A percentile compares a stretch with the other conserved stretches of the same genome.
phyloP scores from a whole-genome alignment of 163 green algal genomes.

The Prototheca cutis region DNA sequence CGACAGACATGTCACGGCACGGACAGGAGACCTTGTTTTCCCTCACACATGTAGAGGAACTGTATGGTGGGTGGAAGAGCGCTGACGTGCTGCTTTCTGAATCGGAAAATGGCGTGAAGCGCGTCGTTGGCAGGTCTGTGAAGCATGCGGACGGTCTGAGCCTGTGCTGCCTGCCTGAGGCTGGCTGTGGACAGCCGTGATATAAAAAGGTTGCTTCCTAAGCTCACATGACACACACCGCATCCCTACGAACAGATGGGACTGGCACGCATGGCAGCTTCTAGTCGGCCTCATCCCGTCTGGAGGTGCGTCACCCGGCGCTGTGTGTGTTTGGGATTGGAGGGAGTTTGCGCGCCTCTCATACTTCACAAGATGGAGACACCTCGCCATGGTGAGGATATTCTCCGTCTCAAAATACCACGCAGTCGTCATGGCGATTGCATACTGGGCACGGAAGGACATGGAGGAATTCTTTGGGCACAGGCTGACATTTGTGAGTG shows the following conservation, averaged over 20 bases:
- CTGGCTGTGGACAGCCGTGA: not conserved
- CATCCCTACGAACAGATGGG: slow-evolving; percentile 15
- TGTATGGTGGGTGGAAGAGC: slow-evolving; percentile 26
- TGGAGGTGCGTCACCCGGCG: slow-evolving; percentile 6
- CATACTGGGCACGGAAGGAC: not conserved
- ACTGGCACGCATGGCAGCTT: slow-evolving; percentile 37
- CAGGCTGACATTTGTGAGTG: not conserved
- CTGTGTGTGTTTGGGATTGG: slow-evolving; percentile 1
- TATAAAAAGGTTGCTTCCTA: too few relatives aligned
- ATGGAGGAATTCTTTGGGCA: not conserved
- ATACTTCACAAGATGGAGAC: not conserved
- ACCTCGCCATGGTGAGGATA: not conserved
- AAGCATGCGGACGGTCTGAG: slow-evolving; percentile 4
- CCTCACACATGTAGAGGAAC: slow-evolving; percentile 7
- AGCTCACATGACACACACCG: too few relatives aligned
- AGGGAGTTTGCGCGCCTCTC: too few relatives aligned
- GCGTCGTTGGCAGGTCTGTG: not conserved
- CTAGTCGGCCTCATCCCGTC: slow-evolving; percentile 21
- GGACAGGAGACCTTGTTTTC: too few relatives aligned
- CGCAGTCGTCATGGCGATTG: not conserved
- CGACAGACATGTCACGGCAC: too few relatives aligned
- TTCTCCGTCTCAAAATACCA: not conserved
- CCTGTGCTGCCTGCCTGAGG: not conserved
- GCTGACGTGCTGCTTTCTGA: slow-evolving; percentile 18
- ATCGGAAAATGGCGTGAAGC: too few relatives aligned